Evolutionary conservation across 164 flowering plant species (phyloP).

Genomic region (Berberis vulgaris): DNA sequence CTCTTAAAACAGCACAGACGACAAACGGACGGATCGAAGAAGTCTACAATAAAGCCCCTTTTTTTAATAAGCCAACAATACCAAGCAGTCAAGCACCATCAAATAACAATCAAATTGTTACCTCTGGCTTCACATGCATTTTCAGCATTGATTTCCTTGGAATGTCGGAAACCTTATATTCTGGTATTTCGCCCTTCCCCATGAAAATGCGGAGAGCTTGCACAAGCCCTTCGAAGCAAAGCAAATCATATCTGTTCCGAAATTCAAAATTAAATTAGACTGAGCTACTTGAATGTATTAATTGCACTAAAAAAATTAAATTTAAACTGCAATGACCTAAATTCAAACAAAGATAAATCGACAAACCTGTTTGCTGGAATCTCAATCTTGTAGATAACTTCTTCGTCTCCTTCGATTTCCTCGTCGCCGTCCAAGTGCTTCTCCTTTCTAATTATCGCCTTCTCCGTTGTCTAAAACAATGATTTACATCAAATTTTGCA

Average conservation of each 20-base stretch:
- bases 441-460: constrained; percentile 81
- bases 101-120: constrained; percentile 9
- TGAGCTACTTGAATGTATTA: neutral
- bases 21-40: constrained; percentile 65
- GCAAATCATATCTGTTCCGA: constrained; percentile 65
- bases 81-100: neutral
- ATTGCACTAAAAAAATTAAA: neutral
- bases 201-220: constrained; percentile 70
- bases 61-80: neutral
- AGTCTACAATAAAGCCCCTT: constrained; percentile 40
- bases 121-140: constrained; percentile 85
- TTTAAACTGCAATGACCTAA: neutral
- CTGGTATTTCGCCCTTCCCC: constrained; percentile 52
- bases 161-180: constrained; percentile 37
- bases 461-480: constrained; percentile 65
- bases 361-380: constrained; percentile 81
- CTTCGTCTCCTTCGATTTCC: constrained; percentile 45
- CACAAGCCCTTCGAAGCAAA: constrained; percentile 91
- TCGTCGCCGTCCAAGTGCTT: constrained; percentile 69
- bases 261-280: neutral
- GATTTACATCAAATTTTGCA: neutral
- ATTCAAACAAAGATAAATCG: neutral
- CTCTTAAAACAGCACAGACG: constrained; percentile 97
- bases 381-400: constrained; percentile 88
- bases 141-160: constrained; percentile 50